Evolutionary conservation across 805 yeast species (phyloP).

Genomic region (Saccharomyces mikatae): DNA sequence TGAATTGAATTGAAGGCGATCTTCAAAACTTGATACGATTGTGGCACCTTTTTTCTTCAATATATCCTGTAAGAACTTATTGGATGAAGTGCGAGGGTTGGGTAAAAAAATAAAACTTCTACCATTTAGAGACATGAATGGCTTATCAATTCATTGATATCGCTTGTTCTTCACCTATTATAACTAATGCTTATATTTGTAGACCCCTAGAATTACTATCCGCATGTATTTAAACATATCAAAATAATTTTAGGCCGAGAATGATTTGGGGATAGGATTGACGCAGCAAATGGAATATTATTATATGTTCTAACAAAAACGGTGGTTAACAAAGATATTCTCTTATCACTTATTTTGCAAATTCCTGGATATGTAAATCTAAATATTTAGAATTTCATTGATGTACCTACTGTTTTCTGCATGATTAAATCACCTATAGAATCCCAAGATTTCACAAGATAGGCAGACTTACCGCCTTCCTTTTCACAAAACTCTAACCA

Average conservation of each 20-base stretch:
- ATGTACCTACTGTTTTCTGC: not conserved
- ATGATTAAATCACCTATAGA: constrained; percentile 3
- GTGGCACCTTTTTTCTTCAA: constrained; percentile 19
- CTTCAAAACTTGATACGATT: constrained; percentile 3
- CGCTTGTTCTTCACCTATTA: not conserved
- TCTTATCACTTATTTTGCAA: not conserved
- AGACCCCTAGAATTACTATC: not conserved
- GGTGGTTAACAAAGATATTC: not conserved
- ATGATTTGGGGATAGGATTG: not conserved
- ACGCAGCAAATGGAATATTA: not conserved
- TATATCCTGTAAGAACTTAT: constrained; percentile 10
- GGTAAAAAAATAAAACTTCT: constrained; percentile 16
- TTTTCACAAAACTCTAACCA: constrained; percentile 8
- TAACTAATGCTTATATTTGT: not conserved
- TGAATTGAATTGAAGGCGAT: not conserved
- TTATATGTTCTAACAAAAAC: not conserved
- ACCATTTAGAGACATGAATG: not conserved
- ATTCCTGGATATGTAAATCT: not conserved
- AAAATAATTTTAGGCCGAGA: not conserved
- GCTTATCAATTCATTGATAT: not conserved
- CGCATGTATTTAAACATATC: not conserved
- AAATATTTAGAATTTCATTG: not conserved
- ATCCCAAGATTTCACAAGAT: constrained; percentile 17
- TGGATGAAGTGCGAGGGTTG: constrained; percentile 10
- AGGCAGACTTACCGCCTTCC: constrained; percentile 7